phyloP scores from a whole-genome alignment of 2,329 filamentous ascomycete species.

The Aphanoascus verrucosus region DNA sequence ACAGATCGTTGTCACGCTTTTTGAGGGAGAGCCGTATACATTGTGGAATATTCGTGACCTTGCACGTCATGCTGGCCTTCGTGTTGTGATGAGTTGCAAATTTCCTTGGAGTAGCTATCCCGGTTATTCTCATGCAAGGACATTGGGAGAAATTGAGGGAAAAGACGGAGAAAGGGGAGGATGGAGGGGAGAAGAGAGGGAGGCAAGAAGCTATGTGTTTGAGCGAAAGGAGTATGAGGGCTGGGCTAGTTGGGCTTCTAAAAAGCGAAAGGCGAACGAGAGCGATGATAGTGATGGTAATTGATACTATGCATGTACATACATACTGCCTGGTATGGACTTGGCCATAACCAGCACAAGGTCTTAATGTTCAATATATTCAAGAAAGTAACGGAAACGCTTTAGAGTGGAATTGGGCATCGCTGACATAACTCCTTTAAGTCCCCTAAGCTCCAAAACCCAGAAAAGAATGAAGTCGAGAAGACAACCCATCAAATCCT shows the following conservation, averaged over 20 bases:
- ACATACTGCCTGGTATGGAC: conserved; percentile 12
- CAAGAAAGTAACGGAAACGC: not conserved
- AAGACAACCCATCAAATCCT: conserved; percentile 15
- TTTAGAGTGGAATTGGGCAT: not conserved
- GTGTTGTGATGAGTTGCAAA: conserved; percentile 38
- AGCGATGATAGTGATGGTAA: conserved; percentile 26
- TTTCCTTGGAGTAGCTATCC: conserved; percentile 40
- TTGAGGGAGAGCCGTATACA: conserved; percentile 89
- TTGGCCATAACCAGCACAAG: not conserved
- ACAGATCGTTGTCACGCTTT: conserved; percentile 70
- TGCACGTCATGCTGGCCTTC: conserved; percentile 54
- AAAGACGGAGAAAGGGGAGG: conserved; percentile 31
- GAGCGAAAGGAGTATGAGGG: conserved; percentile 31
- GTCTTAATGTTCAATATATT: not conserved
- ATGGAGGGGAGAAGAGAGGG: conserved; percentile 40
- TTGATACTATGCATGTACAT: not conserved
- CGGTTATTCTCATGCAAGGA: conserved; percentile 39
- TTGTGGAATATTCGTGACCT: conserved; percentile 91
- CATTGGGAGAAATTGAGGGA: conserved; percentile 36
- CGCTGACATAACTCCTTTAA: not conserved
- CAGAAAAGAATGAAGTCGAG: not conserved
- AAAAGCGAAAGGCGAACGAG: conserved; percentile 25
- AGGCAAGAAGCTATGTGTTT: conserved; percentile 39
- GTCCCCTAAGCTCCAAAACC: not conserved
- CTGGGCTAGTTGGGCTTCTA: conserved; percentile 9